Percentiles rank a stretch among this genome's conserved stretches.
Evolutionary conservation across 2,329 filamentous ascomycete genomes (phyloP).

Genomic region (Apiospora koreana): DNA sequence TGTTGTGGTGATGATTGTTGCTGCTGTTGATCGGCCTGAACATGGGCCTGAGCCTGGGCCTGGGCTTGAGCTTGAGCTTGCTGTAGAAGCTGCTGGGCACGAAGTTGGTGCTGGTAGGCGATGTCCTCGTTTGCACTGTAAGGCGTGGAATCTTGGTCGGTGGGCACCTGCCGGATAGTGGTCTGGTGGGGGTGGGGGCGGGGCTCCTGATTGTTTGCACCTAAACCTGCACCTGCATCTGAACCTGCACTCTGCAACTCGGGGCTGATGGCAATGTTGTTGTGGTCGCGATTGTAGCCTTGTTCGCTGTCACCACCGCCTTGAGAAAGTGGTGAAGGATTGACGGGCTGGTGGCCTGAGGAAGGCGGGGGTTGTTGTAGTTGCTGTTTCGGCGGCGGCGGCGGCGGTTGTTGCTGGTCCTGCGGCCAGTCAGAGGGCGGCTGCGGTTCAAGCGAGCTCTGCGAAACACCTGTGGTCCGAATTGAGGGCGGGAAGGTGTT

Average conservation of each 20-base stretch:
- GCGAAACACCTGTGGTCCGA: conserved; percentile 35
- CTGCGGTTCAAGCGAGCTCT: conserved; percentile 30
- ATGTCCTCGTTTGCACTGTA: conserved; percentile 45
- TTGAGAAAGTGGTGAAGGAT: conserved; percentile 30
- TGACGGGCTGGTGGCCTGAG: conserved; percentile 27
- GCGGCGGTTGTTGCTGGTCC: background rate
- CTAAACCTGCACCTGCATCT: conserved; percentile 40
- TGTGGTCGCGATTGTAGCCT: conserved; percentile 35
- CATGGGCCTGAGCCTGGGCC: conserved; percentile 6
- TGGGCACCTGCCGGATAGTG: conserved; percentile 50
- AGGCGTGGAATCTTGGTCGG: conserved; percentile 45
- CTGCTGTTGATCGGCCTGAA: conserved; percentile 34
- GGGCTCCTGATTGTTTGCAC: conserved; percentile 21
- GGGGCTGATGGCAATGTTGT: conserved; percentile 40
- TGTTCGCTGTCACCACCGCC: conserved; percentile 43
- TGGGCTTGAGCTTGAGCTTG: conserved; percentile 21
- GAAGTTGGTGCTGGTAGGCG: conserved; percentile 34
- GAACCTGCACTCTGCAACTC: conserved; percentile 42
- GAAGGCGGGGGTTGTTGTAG: conserved; percentile 39
- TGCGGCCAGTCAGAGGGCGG: conserved; percentile 20
- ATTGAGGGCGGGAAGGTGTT: conserved; percentile 42
- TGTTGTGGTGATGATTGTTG: conserved; percentile 28
- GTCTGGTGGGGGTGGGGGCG: conserved; percentile 30
- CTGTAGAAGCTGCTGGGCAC: conserved; percentile 34
- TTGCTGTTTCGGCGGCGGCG: conserved; percentile 18